A percentile compares a stretch with the other conserved stretches of the same genome.
Evolutionary conservation across 1,284 basidiomycete genomes (phyloP).

Genomic region (Ustilago shanxiensis): DNA sequence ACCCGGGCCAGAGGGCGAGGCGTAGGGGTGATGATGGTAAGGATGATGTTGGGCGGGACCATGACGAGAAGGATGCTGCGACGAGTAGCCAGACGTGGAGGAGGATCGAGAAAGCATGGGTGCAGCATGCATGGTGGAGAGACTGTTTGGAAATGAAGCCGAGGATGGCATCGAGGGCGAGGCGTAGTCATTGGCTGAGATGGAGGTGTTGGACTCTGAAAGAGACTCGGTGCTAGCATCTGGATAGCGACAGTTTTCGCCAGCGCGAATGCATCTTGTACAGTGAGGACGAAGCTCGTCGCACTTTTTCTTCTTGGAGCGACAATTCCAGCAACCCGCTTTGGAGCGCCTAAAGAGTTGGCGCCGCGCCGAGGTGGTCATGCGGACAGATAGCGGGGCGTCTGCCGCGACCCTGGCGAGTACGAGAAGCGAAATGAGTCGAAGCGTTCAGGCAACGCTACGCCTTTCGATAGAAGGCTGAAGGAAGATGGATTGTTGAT

Average conservation of each 20-base stretch:
- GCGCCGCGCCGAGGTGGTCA: constrained; percentile 49
- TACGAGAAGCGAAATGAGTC: constrained; percentile 27
- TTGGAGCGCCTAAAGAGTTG: constrained; percentile 53
- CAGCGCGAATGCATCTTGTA: constrained; percentile 42
- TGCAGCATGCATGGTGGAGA: constrained; percentile 29
- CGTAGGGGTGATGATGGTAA: constrained; percentile 39
- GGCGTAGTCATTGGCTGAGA: constrained; percentile 19
- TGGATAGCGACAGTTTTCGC: constrained; percentile 48
- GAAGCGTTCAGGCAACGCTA: constrained; percentile 24
- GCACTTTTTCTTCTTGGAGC: constrained; percentile 55
- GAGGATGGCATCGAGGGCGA: constrained; percentile 34
- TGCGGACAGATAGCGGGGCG: constrained; percentile 27
- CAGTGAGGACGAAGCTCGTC: constrained; percentile 50
- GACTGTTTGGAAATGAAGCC: constrained; percentile 24
- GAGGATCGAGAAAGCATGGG: constrained; percentile 45
- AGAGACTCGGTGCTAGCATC: constrained; percentile 35
- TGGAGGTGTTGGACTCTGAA: constrained; percentile 11
- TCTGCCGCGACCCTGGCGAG: constrained; percentile 41
- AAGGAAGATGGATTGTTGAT: background rate
- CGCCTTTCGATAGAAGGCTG: constrained; percentile 9
- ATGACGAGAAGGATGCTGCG: constrained; percentile 24
- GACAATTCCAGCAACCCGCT: constrained; percentile 53
- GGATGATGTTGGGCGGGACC: constrained; percentile 12
- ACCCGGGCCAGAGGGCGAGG: constrained; percentile 14
- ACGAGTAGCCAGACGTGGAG: constrained; percentile 27